Percentiles rank a stretch among this genome's conserved stretches.
Evolutionary conservation across 1,139 yeast genomes (phyloP).

Genomic region (Blastobotrys apis): DNA sequence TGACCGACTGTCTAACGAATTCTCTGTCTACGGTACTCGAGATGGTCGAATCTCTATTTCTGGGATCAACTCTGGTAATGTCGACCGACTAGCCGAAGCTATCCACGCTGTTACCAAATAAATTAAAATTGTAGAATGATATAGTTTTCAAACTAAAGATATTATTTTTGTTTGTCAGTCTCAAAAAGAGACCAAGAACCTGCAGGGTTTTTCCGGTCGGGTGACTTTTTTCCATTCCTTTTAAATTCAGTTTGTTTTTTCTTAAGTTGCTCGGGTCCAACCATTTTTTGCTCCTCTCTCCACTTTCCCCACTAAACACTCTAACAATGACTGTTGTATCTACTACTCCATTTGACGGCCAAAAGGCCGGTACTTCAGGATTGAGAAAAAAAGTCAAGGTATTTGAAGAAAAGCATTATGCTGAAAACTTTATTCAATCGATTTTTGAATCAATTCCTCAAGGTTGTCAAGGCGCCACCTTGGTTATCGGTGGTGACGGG

Average conservation of each 20-base stretch:
- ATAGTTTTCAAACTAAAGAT: no score
- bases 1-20: conserved; percentile 66
- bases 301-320: neutral
- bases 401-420: conserved; percentile 75
- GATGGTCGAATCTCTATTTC: conserved; percentile 92
- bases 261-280: no score
- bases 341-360: conserved; percentile 83
- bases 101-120: conserved; percentile 45
- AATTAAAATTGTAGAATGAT: no score
- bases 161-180: no score
- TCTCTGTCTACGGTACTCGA: conserved; percentile 66
- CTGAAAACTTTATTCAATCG: conserved; percentile 92
- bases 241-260: no score
- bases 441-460: conserved; percentile 85
- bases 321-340: conserved; percentile 30
- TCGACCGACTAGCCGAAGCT: conserved; percentile 73
- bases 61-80: conserved; percentile 80
- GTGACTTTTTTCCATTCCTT: no score
- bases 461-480: conserved; percentile 66
- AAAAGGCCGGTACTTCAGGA: conserved; percentile 98
- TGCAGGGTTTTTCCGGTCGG: no score
- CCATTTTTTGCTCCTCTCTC: neutral
- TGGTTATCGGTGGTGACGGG: conserved; percentile 97
- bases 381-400: conserved; percentile 85
- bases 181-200: no score